Evolutionary conservation across 768 basidiomycete species (phyloP).

Genomic region (Tricholoma sp.): DNA sequence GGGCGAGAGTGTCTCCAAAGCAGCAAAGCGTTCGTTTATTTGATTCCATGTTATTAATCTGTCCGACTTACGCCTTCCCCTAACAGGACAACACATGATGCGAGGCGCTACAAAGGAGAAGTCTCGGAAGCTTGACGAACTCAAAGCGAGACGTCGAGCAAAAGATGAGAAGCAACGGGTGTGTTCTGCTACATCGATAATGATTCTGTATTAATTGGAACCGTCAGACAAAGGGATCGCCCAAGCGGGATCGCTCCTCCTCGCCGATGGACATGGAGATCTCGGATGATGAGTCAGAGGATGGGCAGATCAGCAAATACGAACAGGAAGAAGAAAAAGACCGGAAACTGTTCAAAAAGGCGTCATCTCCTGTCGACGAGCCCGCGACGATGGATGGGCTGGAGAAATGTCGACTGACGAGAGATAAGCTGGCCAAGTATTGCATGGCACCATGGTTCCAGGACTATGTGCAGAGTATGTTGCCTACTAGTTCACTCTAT

Average conservation of each 20-base stretch:
- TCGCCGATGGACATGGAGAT: slow-evolving; percentile 86
- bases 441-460: slow-evolving; percentile 81
- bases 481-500: neutral
- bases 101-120: slow-evolving; percentile 80
- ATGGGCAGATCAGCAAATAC: slow-evolving; percentile 69
- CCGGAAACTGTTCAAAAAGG: slow-evolving; percentile 42
- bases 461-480: slow-evolving; percentile 71
- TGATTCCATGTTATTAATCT: neutral
- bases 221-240: slow-evolving; percentile 46
- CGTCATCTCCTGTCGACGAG: slow-evolving; percentile 38
- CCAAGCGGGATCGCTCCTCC: slow-evolving; percentile 66
- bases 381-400: slow-evolving; percentile 56
- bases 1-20: slow-evolving; percentile 59
- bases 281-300: slow-evolving; percentile 81
- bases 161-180: slow-evolving; percentile 88
- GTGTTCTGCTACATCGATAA: slow-evolving; percentile 18
- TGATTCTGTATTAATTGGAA: neutral
- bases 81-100: slow-evolving; percentile 64
- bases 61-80: slow-evolving; percentile 3
- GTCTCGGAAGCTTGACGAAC: slow-evolving; percentile 70
- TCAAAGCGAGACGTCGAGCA: slow-evolving; percentile 82
- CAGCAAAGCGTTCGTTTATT: slow-evolving; percentile 64
- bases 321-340: slow-evolving; percentile 73
- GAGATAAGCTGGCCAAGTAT: slow-evolving; percentile 67
- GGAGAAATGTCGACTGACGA: slow-evolving; percentile 54